These are phyloP conservation scores for Turritis glabra DNA, from an alignment of 345 rosid genomes.

Conservation along the genomic window DNA sequence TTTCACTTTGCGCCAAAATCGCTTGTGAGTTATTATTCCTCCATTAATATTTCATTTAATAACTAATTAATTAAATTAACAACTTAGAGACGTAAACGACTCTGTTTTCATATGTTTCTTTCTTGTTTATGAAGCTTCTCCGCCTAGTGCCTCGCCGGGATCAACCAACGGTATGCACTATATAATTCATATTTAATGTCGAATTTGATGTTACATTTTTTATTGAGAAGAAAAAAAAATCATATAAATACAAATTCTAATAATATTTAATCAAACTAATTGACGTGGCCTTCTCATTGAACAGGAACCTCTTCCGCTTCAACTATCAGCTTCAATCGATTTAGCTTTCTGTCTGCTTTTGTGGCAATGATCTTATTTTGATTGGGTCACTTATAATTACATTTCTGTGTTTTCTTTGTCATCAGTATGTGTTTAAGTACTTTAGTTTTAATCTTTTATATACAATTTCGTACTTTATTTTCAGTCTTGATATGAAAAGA, in stretches of 20 bases:
- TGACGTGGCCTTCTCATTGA: background rate
- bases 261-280: background rate
- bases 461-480: background rate
- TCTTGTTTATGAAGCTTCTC: constrained; percentile 18
- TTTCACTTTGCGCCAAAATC: constrained; percentile 42
- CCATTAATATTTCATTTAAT: background rate
- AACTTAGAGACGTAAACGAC: background rate
- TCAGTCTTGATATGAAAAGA: constrained; percentile 3
- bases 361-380: constrained; percentile 19
- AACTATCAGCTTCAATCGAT: constrained; percentile 3
- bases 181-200: background rate
- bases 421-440: background rate
- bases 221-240: background rate
- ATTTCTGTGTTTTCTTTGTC: background rate
- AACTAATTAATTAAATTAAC: background rate
- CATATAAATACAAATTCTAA: background rate
- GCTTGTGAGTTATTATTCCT: constrained; percentile 18
- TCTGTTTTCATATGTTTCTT: background rate
- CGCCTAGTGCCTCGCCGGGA: constrained; percentile 6
- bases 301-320: constrained; percentile 29
- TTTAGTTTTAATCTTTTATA: background rate
- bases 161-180: constrained; percentile 21
- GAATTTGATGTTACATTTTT: background rate
- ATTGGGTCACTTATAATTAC: constrained; percentile 1
- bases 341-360: constrained; percentile 21